phyloP scores from a whole-genome alignment of 768 basidiomycete species.

The Pulveroboletus ravenelii region DNA sequence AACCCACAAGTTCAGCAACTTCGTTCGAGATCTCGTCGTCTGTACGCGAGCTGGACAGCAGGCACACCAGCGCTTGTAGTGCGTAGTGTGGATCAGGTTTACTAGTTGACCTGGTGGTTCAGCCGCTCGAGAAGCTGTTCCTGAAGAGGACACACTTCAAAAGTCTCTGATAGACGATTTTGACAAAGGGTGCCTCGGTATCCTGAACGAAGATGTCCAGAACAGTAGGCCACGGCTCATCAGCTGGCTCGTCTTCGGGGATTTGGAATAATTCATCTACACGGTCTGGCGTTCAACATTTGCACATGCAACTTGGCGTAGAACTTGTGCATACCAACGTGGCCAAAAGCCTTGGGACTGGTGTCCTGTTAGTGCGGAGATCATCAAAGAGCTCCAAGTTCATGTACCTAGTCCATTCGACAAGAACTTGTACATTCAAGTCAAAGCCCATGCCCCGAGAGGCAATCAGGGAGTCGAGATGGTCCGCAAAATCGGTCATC shows the following conservation, averaged over 20 bases:
- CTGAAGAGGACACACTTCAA: constrained; percentile 12
- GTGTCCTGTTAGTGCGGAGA: constrained; percentile 12
- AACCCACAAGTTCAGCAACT: constrained; percentile 76
- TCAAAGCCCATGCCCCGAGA: constrained; percentile 10
- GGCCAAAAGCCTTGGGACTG: constrained; percentile 13
- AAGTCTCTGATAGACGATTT: constrained; percentile 8
- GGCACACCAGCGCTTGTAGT: constrained; percentile 23
- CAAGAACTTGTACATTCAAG: constrained; percentile 11
- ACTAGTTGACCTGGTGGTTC: constrained; percentile 12
- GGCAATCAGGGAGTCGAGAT: constrained; percentile 21
- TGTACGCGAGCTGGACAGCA: constrained; percentile 46
- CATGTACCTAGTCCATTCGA: constrained; percentile 25
- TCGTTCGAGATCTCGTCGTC: constrained; percentile 76
- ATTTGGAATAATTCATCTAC: constrained; percentile 13
- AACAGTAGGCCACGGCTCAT: constrained; percentile 29
- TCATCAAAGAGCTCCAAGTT: neutral
- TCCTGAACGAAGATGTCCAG: constrained; percentile 28
- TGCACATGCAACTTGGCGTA: neutral
- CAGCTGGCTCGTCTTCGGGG: constrained; percentile 7
- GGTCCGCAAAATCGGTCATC: constrained; percentile 22
- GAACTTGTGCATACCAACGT: constrained; percentile 14
- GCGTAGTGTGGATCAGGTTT: constrained; percentile 5
- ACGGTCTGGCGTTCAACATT: constrained; percentile 3
- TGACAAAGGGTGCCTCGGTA: neutral
- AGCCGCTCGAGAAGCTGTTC: neutral